Conservation (phyloP, 306 rosid genomes). For the Castanopsis chinensis region DNA sequence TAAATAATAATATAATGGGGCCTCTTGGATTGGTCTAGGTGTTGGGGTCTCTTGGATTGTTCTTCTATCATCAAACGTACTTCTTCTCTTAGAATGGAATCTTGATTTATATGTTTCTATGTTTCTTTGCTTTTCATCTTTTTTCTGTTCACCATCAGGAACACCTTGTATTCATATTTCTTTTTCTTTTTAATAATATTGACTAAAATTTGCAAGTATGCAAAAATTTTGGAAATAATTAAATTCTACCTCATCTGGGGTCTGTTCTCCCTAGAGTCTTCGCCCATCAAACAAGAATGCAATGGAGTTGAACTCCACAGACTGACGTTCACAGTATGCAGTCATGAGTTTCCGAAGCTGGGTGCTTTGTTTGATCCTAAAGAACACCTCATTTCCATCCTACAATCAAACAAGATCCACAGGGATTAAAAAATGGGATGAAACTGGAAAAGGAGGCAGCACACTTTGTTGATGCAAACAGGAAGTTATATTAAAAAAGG, state of each 20-base stretch:
- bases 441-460: background rate
- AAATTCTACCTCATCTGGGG: constrained; percentile 57
- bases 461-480: background rate
- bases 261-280: constrained; percentile 55
- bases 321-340: constrained; percentile 58
- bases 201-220: too few relatives aligned
- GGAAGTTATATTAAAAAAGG: background rate
- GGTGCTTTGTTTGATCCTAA: constrained; percentile 54
- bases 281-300: constrained; percentile 77
- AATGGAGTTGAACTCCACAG: constrained; percentile 49
- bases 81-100: too few relatives aligned
- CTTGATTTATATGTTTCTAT: too few relatives aligned
- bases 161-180: too few relatives aligned
- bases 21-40: too few relatives aligned
- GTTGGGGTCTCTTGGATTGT: too few relatives aligned
- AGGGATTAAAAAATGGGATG: background rate
- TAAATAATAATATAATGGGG: too few relatives aligned
- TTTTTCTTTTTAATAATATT: too few relatives aligned
- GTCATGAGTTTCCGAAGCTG: constrained; percentile 56
- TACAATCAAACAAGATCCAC: constrained; percentile 5
- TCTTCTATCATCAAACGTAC: too few relatives aligned
- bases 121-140: too few relatives aligned
- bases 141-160: too few relatives aligned
- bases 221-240: background rate
- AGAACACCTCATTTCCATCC: constrained; percentile 62